Conservation (phyloP, 2,329 filamentous ascomycete species). For the Aspergillus quadricinctus region DNA sequence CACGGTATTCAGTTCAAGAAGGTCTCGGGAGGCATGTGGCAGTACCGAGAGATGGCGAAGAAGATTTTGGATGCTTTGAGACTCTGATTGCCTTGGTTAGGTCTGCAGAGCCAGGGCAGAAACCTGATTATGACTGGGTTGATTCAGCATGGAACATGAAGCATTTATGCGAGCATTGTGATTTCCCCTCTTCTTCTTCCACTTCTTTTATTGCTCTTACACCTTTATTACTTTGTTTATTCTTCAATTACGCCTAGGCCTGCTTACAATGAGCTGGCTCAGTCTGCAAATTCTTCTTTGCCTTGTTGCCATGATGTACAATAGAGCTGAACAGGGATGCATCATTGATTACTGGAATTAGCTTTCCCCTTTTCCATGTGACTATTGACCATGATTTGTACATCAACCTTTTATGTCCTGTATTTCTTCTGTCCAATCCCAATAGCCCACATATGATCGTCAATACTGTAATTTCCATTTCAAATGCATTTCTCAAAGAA, state of each 20-base stretch:
- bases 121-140: conserved; percentile 13
- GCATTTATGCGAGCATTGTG: conserved; percentile 17
- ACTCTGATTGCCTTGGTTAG: conserved; percentile 50
- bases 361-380: conserved; percentile 4
- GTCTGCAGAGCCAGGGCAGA: conserved; percentile 11
- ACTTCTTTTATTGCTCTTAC: neutral
- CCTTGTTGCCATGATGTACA: conserved; percentile 26
- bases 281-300: conserved; percentile 11
- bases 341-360: conserved; percentile 9
- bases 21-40: conserved; percentile 91
- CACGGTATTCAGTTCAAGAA: conserved; percentile 99
- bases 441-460: neutral
- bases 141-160: conserved; percentile 22
- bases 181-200: conserved; percentile 10
- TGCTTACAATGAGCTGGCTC: conserved; percentile 19
- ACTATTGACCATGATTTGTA: conserved; percentile 12
- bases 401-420: conserved; percentile 5
- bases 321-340: conserved; percentile 19
- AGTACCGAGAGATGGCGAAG: conserved; percentile 98
- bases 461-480: neutral
- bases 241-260: conserved; percentile 10
- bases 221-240: conserved; percentile 6
- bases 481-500: neutral
- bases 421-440: neutral
- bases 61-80: conserved; percentile 84